phyloP scores from a whole-genome alignment of 495 filamentous ascomycete species.

The Oleoguttula mirabilis region DNA sequence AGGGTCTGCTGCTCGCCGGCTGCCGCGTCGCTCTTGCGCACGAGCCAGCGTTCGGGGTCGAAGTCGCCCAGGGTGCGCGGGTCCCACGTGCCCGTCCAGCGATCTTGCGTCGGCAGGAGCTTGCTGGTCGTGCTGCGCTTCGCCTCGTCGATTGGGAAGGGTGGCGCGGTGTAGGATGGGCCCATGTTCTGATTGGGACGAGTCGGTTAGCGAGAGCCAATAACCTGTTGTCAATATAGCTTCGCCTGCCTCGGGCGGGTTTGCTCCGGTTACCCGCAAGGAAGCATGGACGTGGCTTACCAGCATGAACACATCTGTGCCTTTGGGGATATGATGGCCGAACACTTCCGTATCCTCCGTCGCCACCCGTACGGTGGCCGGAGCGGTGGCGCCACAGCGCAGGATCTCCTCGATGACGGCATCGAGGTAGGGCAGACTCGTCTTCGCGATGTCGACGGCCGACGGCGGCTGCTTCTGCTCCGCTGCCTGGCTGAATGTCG shows the following conservation, averaged over 20 bases:
- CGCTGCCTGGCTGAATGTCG: background rate
- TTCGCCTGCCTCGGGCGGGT: too few species aligned
- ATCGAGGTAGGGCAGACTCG: slow-evolving; percentile 14
- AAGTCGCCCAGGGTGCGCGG: background rate
- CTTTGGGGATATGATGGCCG: slow-evolving; percentile 13
- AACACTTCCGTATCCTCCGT: slow-evolving; percentile 8
- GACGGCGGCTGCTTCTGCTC: background rate
- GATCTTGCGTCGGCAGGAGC: background rate
- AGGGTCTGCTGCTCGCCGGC: background rate
- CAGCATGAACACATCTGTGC: slow-evolving; percentile 12
- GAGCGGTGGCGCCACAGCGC: slow-evolving; percentile 1
- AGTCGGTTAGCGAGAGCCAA: background rate
- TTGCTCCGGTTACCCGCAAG: too few species aligned
- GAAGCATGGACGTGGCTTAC: background rate
- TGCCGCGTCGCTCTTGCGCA: background rate
- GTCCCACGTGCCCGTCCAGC: background rate
- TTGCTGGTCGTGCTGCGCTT: background rate
- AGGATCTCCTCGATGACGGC: slow-evolving; percentile 11
- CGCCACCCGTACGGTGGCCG: background rate
- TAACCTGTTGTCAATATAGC: too few species aligned
- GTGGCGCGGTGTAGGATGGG: background rate
- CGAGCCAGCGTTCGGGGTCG: slow-evolving; percentile 1
- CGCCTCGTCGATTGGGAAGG: background rate
- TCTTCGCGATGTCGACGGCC: background rate
- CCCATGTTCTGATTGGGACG: background rate